Conservation (phyloP, 1,139 yeast species). For the Diutina sp. region DNA sequence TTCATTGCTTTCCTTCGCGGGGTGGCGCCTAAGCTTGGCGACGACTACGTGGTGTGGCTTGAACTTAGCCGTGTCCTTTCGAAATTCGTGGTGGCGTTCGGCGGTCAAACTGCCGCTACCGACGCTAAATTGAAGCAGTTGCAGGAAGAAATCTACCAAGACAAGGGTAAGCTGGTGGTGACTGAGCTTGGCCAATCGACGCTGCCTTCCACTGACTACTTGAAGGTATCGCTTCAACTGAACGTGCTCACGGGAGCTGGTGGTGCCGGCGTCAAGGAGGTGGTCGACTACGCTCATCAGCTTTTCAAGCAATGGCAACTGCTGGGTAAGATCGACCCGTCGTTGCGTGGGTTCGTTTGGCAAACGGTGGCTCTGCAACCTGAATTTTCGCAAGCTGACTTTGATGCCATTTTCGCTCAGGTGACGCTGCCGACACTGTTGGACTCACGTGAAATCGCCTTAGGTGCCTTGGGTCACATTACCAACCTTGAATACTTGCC, state of each 20-base stretch:
- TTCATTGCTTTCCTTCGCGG: constrained; percentile 18
- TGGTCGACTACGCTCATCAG: constrained; percentile 20
- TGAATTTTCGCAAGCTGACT: constrained; percentile 27
- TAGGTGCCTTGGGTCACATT: constrained; percentile 49
- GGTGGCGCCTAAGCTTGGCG: constrained; percentile 6
- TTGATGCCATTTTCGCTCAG: constrained; percentile 35
- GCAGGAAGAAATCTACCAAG: not conserved
- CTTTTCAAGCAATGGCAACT: constrained; percentile 25
- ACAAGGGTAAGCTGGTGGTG: not conserved
- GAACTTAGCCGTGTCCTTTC: constrained; percentile 37
- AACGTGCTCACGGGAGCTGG: not conserved
- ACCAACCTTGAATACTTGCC: constrained; percentile 21
- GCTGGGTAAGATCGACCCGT: constrained; percentile 35
- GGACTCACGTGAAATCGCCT: constrained; percentile 57
- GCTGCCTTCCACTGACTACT: not conserved
- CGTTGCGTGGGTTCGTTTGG: constrained; percentile 41
- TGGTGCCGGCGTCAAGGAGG: not conserved
- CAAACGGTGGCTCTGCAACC: constrained; percentile 34
- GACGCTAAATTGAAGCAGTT: constrained; percentile 22
- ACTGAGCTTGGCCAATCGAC: not conserved
- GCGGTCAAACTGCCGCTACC: constrained; percentile 12
- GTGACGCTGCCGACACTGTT: constrained; percentile 44
- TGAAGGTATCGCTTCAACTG: not conserved
- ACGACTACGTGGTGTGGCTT: constrained; percentile 53
- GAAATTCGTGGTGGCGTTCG: constrained; percentile 32